phyloP scores from a whole-genome alignment of 441 rosid genomes.

The Flueggea neowawraea region DNA sequence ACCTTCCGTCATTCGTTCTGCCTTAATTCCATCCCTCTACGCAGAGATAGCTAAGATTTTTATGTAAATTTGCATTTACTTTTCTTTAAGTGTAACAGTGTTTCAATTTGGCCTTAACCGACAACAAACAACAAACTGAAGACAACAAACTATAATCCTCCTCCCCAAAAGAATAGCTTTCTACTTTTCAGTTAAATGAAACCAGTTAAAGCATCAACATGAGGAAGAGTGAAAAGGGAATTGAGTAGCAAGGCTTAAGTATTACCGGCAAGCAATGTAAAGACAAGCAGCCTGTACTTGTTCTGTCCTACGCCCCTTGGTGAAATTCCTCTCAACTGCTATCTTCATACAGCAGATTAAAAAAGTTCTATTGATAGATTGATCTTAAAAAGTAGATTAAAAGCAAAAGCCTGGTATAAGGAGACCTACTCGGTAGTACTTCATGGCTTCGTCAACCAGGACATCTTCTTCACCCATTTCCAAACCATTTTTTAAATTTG shows the following conservation, averaged over 20 bases:
- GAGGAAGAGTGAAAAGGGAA: too few relatives aligned
- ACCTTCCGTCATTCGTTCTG: too few relatives aligned
- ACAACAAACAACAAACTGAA: too few relatives aligned
- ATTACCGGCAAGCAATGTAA: conserved; percentile 90
- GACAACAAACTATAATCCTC: too few relatives aligned
- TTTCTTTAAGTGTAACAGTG: too few relatives aligned
- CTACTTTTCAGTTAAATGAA: too few relatives aligned
- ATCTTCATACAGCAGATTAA: conserved; percentile 40
- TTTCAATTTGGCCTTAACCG: too few relatives aligned
- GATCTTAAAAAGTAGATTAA: conserved; percentile 5
- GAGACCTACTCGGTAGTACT: conserved; percentile 63
- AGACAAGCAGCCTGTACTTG: conserved; percentile 88
- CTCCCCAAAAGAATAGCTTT: too few relatives aligned
- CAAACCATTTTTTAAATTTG: conserved; percentile 49
- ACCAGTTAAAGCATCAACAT: too few relatives aligned
- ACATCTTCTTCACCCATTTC: conserved; percentile 61
- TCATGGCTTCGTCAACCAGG: conserved; percentile 47
- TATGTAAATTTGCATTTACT: too few relatives aligned
- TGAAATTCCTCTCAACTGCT: conserved; percentile 75
- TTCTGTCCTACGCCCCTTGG: conserved; percentile 84
- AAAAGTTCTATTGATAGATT: conserved; percentile 4
- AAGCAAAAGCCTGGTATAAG: neutral
- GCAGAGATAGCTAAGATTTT: too few relatives aligned
- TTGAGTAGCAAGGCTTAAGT: neutral
- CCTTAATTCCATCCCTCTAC: too few relatives aligned